Conservation (phyloP, 495 filamentous ascomycete genomes). For the Xylaria grammica region DNA sequence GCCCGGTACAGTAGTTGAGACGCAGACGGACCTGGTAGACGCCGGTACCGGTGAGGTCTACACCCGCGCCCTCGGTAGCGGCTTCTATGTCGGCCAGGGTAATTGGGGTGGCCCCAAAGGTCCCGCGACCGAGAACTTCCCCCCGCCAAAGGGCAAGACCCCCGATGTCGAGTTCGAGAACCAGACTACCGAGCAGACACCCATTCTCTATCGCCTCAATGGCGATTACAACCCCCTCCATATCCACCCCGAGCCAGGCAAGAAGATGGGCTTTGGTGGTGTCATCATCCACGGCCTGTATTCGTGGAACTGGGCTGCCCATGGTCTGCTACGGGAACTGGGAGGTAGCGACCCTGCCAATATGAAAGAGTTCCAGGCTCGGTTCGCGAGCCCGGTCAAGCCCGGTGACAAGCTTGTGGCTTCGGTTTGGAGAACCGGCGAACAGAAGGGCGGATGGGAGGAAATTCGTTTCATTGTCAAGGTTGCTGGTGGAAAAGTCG, state of each 20-base stretch:
- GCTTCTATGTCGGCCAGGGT: constrained; percentile 84
- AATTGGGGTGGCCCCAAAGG: constrained; percentile 92
- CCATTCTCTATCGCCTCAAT: constrained; percentile 81
- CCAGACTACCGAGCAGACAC: constrained; percentile 71
- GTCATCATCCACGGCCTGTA: constrained; percentile 88
- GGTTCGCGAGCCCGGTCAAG: constrained; percentile 83
- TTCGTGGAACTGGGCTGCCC: constrained; percentile 81
- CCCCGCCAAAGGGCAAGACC: constrained; percentile 70
- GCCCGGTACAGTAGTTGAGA: constrained; percentile 80
- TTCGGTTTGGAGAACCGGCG: constrained; percentile 69
- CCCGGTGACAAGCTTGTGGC: constrained; percentile 73
- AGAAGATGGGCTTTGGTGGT: constrained; percentile 89
- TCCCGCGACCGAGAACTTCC: constrained; percentile 73
- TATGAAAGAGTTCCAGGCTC: constrained; percentile 83
- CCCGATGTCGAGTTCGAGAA: constrained; percentile 76
- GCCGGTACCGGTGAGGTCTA: constrained; percentile 72
- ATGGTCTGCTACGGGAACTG: constrained; percentile 72
- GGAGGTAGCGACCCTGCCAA: constrained; percentile 79
- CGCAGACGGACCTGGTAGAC: constrained; percentile 77
- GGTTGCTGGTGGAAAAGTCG: constrained; percentile 74
- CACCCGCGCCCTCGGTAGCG: constrained; percentile 66
- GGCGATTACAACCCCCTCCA: constrained; percentile 94
- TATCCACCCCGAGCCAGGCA: constrained; percentile 79
- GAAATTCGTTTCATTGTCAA: constrained; percentile 79
- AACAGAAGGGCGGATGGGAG: constrained; percentile 73